These are phyloP conservation scores for Solanum chaucha DNA, from an alignment of 257 asterid genomes.

Conservation along the genomic window DNA sequence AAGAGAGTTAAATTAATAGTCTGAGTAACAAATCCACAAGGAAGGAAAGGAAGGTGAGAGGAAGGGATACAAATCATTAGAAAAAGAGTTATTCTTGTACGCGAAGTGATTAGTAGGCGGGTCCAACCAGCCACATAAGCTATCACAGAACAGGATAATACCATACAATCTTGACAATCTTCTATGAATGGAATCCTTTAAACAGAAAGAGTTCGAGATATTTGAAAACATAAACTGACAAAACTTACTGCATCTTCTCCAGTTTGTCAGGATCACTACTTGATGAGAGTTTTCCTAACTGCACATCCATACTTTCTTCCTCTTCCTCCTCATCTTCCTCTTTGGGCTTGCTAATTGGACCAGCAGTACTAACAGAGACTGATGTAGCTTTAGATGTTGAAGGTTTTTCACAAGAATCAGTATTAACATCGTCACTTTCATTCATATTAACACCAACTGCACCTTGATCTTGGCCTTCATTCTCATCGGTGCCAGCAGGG, in stretches of 20 bases:
- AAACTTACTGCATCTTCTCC: conserved; percentile 90
- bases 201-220: background rate
- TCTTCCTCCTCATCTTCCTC: conserved; percentile 96
- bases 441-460: conserved; percentile 15
- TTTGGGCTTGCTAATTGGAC: conserved; percentile 34
- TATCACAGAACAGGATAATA: background rate
- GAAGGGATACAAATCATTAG: background rate
- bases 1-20: background rate
- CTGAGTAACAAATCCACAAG: background rate
- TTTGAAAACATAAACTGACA: background rate
- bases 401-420: conserved; percentile 26
- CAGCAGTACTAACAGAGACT: conserved; percentile 23
- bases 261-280: conserved; percentile 71
- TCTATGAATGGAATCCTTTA: background rate
- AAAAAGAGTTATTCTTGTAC: background rate
- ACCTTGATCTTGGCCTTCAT: conserved; percentile 43
- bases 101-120: background rate
- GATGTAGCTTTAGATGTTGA: conserved; percentile 27
- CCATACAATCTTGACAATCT: background rate
- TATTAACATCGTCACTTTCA: conserved; percentile 28
- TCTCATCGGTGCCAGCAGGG: conserved; percentile 60
- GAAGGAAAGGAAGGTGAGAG: background rate
- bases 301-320: conserved; percentile 85
- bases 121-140: background rate
- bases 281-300: conserved; percentile 56